These are phyloP conservation scores for Ogataea minuta DNA, from an alignment of 805 yeast genomes.

Conservation along the genomic window DNA sequence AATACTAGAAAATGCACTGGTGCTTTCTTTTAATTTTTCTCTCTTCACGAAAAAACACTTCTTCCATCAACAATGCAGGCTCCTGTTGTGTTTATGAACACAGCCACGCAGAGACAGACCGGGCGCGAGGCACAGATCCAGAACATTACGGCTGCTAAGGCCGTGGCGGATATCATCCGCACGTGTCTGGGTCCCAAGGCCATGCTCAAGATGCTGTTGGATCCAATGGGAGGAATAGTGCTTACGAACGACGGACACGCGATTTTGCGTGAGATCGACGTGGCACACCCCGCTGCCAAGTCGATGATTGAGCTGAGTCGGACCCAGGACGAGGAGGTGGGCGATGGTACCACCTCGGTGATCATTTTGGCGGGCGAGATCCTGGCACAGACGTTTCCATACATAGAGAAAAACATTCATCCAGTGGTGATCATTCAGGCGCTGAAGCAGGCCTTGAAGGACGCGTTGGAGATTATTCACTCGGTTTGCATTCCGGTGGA, in stretches of 20 bases:
- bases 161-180: conserved; percentile 95
- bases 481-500: conserved; percentile 83
- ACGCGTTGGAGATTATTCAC: conserved; percentile 86
- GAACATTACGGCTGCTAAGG: conserved; percentile 98
- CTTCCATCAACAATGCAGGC: conserved; percentile 56
- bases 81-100: conserved; percentile 81
- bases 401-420: conserved; percentile 91
- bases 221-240: conserved; percentile 96
- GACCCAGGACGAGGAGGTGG: conserved; percentile 98
- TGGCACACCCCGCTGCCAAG: conserved; percentile 98
- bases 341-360: conserved; percentile 90
- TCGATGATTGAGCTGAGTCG: conserved; percentile 95
- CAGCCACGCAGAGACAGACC: conserved; percentile 87
- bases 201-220: conserved; percentile 95
- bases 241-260: conserved; percentile 99
- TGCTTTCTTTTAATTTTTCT: neutral
- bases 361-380: conserved; percentile 97
- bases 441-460: conserved; percentile 82
- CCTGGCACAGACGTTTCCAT: conserved; percentile 91
- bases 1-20: neutral
- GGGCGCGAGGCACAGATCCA: conserved; percentile 97
- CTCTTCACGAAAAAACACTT: neutral
- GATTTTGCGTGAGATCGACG: conserved; percentile 93
- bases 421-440: conserved; percentile 97
- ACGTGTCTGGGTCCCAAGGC: conserved; percentile 99